phyloP scores from a whole-genome alignment of 352 stramenopile genomes.

The Globisporangium orthogonon region DNA sequence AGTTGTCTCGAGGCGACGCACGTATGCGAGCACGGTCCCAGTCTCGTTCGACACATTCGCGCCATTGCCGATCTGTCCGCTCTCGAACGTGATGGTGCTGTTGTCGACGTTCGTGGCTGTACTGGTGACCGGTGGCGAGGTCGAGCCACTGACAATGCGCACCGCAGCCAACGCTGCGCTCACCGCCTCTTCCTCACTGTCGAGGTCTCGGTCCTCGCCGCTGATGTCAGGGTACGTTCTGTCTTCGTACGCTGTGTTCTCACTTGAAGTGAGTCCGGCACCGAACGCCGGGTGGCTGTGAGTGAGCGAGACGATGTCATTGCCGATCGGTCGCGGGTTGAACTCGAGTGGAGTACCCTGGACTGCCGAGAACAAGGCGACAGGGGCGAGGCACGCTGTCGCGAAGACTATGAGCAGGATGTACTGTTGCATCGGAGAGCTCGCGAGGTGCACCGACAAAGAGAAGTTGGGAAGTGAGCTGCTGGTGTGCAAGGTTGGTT shows the following conservation, averaged over 20 bases:
- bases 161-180: neutral
- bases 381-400: neutral
- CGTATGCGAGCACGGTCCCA: neutral
- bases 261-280: conserved; percentile 5
- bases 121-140: neutral
- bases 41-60: neutral
- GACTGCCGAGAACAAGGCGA: neutral
- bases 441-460: neutral
- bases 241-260: conserved; percentile 4
- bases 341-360: conserved; percentile 12
- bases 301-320: conserved; percentile 19
- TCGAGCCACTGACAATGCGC: neutral
- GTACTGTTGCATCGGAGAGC: neutral
- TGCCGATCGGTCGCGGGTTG: conserved; percentile 13
- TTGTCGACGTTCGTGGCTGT: neutral
- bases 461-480: neutral
- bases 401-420: neutral
- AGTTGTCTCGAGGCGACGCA: conserved; percentile 4
- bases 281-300: conserved; percentile 37
- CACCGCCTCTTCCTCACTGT: conserved; percentile 1
- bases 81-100: neutral
- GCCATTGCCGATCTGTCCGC: neutral
- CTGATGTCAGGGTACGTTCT: neutral
- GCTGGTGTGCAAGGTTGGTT: neutral
- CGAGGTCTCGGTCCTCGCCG: neutral